phyloP scores from a whole-genome alignment of 2,329 filamentous ascomycete species.

The Trichoderma breve region DNA sequence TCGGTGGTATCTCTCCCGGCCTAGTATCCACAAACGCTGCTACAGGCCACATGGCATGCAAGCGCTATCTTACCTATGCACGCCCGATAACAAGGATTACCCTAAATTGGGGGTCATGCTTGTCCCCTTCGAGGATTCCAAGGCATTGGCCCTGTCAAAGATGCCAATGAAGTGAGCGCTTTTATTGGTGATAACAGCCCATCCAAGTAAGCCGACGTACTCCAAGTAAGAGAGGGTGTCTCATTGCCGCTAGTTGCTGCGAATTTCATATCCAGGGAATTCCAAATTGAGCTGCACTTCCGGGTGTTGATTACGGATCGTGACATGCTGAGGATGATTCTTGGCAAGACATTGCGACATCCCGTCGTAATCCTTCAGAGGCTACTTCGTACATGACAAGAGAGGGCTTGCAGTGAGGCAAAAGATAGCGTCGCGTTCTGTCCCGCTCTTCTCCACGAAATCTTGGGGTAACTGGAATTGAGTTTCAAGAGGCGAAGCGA shows the following conservation, averaged over 20 bases:
- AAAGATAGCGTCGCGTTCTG: neutral
- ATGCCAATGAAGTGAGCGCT: neutral
- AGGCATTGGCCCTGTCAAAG: neutral
- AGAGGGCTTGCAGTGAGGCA: neutral
- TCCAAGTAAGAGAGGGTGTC: neutral
- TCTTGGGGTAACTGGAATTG: neutral
- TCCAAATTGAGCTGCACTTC: neutral
- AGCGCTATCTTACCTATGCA: slow-evolving; percentile 11
- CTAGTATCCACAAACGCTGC: neutral
- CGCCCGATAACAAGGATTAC: neutral
- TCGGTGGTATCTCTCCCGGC: neutral
- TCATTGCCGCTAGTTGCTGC: neutral
- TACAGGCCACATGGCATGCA: slow-evolving; percentile 7
- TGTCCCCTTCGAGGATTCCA: neutral
- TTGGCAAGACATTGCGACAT: neutral
- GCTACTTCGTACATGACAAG: neutral
- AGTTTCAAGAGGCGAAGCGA: neutral
- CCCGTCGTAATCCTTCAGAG: neutral
- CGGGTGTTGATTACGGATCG: neutral
- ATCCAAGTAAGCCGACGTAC: neutral
- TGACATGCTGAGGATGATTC: no score
- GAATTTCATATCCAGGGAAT: neutral
- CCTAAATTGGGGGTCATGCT: neutral
- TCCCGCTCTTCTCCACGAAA: neutral
- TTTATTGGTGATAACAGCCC: neutral